These are phyloP conservation scores for Aspergillus wentii DNA, from an alignment of 495 filamentous ascomycete genomes.

Conservation along the genomic window DNA sequence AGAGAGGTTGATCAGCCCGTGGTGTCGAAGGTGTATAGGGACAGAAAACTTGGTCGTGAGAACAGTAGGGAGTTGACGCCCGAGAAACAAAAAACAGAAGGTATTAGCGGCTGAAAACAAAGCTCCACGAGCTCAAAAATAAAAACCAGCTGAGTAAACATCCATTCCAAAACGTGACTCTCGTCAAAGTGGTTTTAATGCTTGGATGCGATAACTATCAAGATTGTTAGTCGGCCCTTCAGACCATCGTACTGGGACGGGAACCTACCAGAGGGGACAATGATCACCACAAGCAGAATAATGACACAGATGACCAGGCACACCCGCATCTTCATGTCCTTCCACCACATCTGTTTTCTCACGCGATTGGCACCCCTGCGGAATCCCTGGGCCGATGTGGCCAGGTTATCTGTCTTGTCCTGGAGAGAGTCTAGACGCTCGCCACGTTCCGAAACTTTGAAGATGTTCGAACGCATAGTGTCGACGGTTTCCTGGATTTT, in stretches of 20 bases:
- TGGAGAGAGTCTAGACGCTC: constrained; percentile 84
- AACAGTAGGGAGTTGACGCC: constrained; percentile 23
- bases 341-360: constrained; percentile 91
- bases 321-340: constrained; percentile 99
- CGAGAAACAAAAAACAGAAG: constrained; percentile 35
- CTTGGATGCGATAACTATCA: constrained; percentile 28
- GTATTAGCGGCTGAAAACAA: constrained; percentile 42
- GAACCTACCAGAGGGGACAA: constrained; percentile 79
- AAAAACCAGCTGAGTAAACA: constrained; percentile 24
- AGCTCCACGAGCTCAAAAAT: constrained; percentile 28
- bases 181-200: constrained; percentile 23
- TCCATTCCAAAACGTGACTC: constrained; percentile 27
- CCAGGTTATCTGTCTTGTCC: constrained; percentile 94
- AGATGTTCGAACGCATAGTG: constrained; percentile 92
- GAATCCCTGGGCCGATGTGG: constrained; percentile 86
- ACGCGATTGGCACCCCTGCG: constrained; percentile 92
- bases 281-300: constrained; percentile 84
- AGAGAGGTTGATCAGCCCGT: constrained; percentile 20
- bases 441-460: constrained; percentile 87
- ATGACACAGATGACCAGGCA: constrained; percentile 87
- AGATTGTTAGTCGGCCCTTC: too few relatives aligned
- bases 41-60: constrained; percentile 39
- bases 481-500: constrained; percentile 95
- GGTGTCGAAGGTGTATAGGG: constrained; percentile 26
- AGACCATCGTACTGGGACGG: too few relatives aligned